Evolutionary conservation across 352 stramenopile genomes (phyloP).

Genomic region (Pythium brachiatum): DNA sequence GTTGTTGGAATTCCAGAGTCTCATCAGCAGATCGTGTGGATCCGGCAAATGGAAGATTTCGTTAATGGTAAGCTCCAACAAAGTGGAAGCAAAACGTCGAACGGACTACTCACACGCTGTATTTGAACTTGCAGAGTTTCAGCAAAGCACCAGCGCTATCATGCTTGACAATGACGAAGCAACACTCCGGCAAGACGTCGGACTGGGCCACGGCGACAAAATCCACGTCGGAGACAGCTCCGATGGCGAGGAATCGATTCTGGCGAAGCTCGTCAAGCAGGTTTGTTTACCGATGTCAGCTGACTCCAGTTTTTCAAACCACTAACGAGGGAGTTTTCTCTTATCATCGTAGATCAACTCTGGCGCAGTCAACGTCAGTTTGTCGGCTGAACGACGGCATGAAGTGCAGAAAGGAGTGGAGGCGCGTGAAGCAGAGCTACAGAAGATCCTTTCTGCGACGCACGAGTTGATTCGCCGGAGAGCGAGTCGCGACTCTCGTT

Average conservation of each 20-base stretch:
- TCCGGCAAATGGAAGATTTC: slow-evolving; percentile 82
- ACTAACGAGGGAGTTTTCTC: neutral
- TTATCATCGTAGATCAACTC: slow-evolving; percentile 66
- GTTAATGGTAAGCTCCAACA: slow-evolving; percentile 55
- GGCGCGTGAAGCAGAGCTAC: slow-evolving; percentile 76
- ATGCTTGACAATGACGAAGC: slow-evolving; percentile 68
- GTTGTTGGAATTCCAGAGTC: slow-evolving; percentile 79
- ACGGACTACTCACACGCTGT: neutral
- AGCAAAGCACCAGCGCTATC: slow-evolving; percentile 60
- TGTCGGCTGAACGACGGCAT: slow-evolving; percentile 80
- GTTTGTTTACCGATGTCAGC: slow-evolving; percentile 27
- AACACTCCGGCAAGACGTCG: slow-evolving; percentile 78
- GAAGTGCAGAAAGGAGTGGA: slow-evolving; percentile 87
- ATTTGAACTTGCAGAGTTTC: slow-evolving; percentile 45
- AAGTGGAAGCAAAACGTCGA: neutral
- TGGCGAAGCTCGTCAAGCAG: slow-evolving; percentile 81
- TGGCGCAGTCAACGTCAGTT: slow-evolving; percentile 73
- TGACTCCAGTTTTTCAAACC: neutral
- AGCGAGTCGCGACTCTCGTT: slow-evolving; percentile 34
- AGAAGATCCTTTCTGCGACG: slow-evolving; percentile 81
- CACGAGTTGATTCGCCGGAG: slow-evolving; percentile 77
- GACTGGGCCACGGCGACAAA: slow-evolving; percentile 85
- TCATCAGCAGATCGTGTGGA: slow-evolving; percentile 89
- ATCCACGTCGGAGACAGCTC: slow-evolving; percentile 86
- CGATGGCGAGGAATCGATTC: slow-evolving; percentile 71